Evolutionary conservation across 2,329 filamentous ascomycete species (phyloP).

Genomic region (Botrytis cinerea): DNA sequence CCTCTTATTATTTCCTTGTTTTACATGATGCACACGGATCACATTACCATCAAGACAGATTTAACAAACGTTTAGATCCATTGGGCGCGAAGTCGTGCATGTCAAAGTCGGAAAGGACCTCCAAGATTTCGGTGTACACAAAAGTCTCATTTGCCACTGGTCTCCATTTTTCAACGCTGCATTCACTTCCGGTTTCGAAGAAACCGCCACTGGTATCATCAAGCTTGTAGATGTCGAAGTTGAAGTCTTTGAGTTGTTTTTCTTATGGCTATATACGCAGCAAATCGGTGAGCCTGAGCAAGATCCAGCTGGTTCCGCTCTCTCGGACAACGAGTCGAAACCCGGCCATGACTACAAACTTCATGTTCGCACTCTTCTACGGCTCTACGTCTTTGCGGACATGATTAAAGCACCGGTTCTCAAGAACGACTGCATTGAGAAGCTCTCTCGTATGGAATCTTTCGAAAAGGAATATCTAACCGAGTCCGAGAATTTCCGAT

Average conservation of each 20-base stretch:
- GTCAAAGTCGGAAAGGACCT: slow-evolving; percentile 24
- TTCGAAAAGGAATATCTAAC: background rate
- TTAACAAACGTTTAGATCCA: background rate
- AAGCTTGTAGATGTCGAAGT: slow-evolving; percentile 12
- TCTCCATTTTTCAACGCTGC: slow-evolving; percentile 32
- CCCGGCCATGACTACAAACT: background rate
- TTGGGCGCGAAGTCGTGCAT: slow-evolving; percentile 25
- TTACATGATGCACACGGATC: no score
- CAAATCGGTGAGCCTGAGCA: background rate
- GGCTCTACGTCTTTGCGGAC: slow-evolving; percentile 28
- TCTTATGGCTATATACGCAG: slow-evolving; percentile 27
- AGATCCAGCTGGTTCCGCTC: background rate
- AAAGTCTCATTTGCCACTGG: slow-evolving; percentile 27
- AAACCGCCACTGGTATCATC: slow-evolving; percentile 25
- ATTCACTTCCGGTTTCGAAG: slow-evolving; percentile 27
- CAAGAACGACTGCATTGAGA: slow-evolving; percentile 23
- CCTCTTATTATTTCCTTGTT: no score
- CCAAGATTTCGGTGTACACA: slow-evolving; percentile 31
- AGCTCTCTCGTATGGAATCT: background rate
- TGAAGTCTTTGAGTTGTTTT: slow-evolving; percentile 24
- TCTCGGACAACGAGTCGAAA: background rate
- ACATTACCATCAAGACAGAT: background rate
- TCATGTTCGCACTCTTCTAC: background rate
- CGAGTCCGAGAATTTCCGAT: background rate
- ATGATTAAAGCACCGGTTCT: slow-evolving; percentile 9